phyloP scores from a whole-genome alignment of 148 eudicot genomes.

The Camellia granthamiana region DNA sequence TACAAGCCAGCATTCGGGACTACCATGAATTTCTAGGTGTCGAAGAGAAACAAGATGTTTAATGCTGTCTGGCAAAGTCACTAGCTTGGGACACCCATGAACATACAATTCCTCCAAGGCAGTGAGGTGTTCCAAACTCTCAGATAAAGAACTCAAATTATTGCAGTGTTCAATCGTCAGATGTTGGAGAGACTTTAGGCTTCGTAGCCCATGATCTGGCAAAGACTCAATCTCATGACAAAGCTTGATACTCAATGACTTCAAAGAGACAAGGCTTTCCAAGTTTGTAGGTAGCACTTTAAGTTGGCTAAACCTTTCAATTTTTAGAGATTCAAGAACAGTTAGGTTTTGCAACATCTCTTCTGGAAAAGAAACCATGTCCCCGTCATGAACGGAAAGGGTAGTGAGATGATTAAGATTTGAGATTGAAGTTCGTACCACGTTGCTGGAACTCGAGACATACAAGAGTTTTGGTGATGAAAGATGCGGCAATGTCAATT shows the following conservation, averaged over 20 bases:
- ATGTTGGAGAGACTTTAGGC: background rate
- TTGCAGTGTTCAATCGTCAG: background rate
- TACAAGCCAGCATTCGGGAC: too few species aligned
- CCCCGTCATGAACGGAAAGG: rapidly evolving
- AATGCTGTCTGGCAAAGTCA: background rate
- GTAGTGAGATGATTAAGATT: background rate
- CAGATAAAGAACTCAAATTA: background rate
- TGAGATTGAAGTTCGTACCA: background rate
- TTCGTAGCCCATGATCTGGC: background rate
- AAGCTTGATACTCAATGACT: rapidly evolving
- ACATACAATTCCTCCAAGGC: background rate
- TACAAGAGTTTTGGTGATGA: background rate
- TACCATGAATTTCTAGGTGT: too few species aligned
- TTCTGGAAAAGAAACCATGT: background rate
- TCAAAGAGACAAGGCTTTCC: too few species aligned
- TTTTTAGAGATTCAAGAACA: background rate
- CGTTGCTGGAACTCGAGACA: background rate
- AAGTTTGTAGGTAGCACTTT: too few species aligned
- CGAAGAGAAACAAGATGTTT: background rate
- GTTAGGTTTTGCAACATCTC: conserved; percentile 9
- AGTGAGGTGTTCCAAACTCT: background rate
- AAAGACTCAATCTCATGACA: background rate
- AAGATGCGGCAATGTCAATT: background rate
- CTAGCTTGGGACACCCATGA: background rate
- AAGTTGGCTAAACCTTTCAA: too few species aligned